These are phyloP conservation scores for Citrus sinensis DNA, from an alignment of 345 rosid genomes.

Conservation along the genomic window DVS_A1.0 CM039168.1:8786001-8786500, in stretches of 20 bases:
- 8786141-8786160: constrained; percentile 39
- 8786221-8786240: constrained; percentile 41
- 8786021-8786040: constrained; percentile 62
- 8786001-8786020: constrained; percentile 61
- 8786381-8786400: no score
- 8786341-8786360: no score
- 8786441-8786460: no score
- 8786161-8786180: constrained; percentile 67
- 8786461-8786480: no score
- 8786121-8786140: constrained; percentile 55
- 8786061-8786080: constrained; percentile 49
- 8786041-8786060: constrained; percentile 54
- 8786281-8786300: constrained; percentile 61
- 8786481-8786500: no score
- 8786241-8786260: constrained; percentile 44
- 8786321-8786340: no score
- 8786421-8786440: no score
- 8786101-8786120: constrained; percentile 40
- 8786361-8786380: no score
- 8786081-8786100: constrained; percentile 61
- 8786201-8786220: constrained; percentile 58
- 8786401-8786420: no score
- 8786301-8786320: neutral
- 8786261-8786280: constrained; percentile 70
- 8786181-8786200: constrained; percentile 64